These are phyloP conservation scores for Artomyces pyxidatus DNA, from an alignment of 768 basidiomycete species.

Conservation along the genomic window DNA sequence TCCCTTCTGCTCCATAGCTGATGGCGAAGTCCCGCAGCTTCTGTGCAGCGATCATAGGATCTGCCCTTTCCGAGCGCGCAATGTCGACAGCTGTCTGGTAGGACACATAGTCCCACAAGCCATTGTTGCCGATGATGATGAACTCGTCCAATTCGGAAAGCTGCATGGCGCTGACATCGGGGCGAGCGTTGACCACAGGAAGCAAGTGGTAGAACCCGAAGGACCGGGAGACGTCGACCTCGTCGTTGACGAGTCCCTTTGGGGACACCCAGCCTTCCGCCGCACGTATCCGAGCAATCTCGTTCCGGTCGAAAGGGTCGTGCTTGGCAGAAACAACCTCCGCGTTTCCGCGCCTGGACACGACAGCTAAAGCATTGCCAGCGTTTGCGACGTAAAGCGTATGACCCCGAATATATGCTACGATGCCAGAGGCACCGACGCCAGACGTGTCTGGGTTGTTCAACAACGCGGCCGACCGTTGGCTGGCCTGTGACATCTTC, in stretches of 20 bases:
- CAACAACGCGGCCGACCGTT: constrained; percentile 11
- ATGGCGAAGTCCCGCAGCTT: constrained; percentile 95
- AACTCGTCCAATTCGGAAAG: constrained; percentile 88
- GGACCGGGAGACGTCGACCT: constrained; percentile 83
- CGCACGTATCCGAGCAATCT: constrained; percentile 79
- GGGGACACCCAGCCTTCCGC: constrained; percentile 95
- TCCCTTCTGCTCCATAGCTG: constrained; percentile 90
- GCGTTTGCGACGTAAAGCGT: constrained; percentile 86
- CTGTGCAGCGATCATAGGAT: constrained; percentile 89
- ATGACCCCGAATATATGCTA: constrained; percentile 74
- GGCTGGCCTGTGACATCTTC: constrained; percentile 64
- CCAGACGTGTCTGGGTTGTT: constrained; percentile 39
- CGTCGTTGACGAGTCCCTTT: constrained; percentile 84
- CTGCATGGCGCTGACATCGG: constrained; percentile 62
- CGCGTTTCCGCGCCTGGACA: constrained; percentile 71
- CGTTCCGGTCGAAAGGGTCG: constrained; percentile 80
- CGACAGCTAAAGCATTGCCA: constrained; percentile 81
- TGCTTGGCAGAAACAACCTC: constrained; percentile 71
- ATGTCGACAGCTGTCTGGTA: constrained; percentile 97
- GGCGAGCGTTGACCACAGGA: constrained; percentile 85
- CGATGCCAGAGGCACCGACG: constrained; percentile 76
- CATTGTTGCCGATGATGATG: constrained; percentile 89
- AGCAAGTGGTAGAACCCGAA: constrained; percentile 90
- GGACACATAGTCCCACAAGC: constrained; percentile 89
- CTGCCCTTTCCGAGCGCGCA: constrained; percentile 61